Conservation (phyloP, 2,329 filamentous ascomycete species). For the Fusarium neocosmosporiellum region DNA sequence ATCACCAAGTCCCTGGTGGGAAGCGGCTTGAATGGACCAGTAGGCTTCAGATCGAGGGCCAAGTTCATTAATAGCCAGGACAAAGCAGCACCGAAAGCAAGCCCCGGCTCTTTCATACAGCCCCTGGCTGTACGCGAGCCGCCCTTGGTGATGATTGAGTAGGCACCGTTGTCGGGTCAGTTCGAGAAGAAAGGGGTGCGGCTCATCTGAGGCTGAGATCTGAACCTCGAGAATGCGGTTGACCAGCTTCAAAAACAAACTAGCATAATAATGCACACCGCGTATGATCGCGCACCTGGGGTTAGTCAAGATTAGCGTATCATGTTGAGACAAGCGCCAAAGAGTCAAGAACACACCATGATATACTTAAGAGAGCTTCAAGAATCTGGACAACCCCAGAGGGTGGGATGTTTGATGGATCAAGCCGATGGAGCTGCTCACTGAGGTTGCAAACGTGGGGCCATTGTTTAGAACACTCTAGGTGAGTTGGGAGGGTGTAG, state of each 20-base stretch:
- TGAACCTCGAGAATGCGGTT: too few relatives aligned
- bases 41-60: not conserved
- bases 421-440: not conserved
- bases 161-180: not conserved
- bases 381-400: too few relatives aligned
- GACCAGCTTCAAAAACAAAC: too few relatives aligned
- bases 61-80: not conserved
- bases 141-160: not conserved
- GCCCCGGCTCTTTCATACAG: not conserved
- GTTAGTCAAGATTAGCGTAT: not conserved
- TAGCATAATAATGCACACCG: not conserved
- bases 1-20: not conserved
- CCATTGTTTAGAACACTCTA: not conserved
- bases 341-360: not conserved
- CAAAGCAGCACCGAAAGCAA: not conserved
- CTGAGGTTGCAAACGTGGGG: not conserved
- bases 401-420: too few relatives aligned
- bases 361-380: not conserved
- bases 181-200: not conserved
- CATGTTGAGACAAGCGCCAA: not conserved
- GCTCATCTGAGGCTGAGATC: not conserved
- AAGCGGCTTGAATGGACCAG: not conserved
- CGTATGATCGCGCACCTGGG: not conserved
- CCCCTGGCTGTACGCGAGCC: not conserved
- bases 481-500: not conserved